Percentiles rank a stretch among this genome's conserved stretches.
Evolutionary conservation across 2,329 filamentous ascomycete genomes (phyloP).

Genomic region (Lasiodiplodia hormozganensis): DNA sequence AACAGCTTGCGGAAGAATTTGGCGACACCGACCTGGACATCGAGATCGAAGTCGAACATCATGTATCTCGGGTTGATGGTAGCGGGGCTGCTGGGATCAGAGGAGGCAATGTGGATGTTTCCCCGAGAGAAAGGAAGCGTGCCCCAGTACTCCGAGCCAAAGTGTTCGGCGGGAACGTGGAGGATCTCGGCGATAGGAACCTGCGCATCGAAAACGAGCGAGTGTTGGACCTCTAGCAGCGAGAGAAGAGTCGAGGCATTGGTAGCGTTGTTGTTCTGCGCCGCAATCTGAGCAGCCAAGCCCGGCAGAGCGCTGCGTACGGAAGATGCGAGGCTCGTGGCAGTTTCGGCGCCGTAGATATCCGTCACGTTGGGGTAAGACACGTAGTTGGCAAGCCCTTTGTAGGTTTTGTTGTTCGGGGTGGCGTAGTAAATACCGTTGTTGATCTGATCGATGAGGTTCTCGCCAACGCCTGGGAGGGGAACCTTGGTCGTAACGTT

Average conservation of each 20-base stretch:
- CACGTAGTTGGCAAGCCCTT: slow-evolving; percentile 37
- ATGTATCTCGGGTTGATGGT: slow-evolving; percentile 55
- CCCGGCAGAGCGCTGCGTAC: slow-evolving; percentile 31
- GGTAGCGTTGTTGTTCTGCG: slow-evolving; percentile 27
- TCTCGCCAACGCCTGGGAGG: slow-evolving; percentile 36
- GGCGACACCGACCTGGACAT: slow-evolving; percentile 42
- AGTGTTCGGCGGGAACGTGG: slow-evolving; percentile 1
- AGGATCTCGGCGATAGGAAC: slow-evolving; percentile 44
- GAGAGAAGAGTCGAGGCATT: slow-evolving; percentile 12
- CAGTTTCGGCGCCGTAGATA: slow-evolving; percentile 35
- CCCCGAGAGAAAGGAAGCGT: slow-evolving; percentile 40
- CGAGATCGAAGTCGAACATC: slow-evolving; percentile 52
- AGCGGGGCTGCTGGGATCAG: slow-evolving; percentile 43
- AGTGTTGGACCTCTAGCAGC: slow-evolving; percentile 40
- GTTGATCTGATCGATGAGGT: slow-evolving; percentile 37
- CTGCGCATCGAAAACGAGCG: slow-evolving; percentile 49
- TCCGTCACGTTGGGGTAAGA: slow-evolving; percentile 36
- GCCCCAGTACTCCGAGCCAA: slow-evolving; percentile 18
- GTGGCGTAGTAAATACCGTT: slow-evolving; percentile 29
- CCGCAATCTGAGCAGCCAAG: slow-evolving; percentile 32
- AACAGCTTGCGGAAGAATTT: slow-evolving; percentile 45
- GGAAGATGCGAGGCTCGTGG: slow-evolving; percentile 33
- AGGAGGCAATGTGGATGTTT: slow-evolving; percentile 50
- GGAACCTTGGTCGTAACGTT: slow-evolving; percentile 25
- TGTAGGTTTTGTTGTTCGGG: slow-evolving; percentile 33